Conservation (phyloP, 805 yeast species). For the Lipomyces orientalis region DNA sequence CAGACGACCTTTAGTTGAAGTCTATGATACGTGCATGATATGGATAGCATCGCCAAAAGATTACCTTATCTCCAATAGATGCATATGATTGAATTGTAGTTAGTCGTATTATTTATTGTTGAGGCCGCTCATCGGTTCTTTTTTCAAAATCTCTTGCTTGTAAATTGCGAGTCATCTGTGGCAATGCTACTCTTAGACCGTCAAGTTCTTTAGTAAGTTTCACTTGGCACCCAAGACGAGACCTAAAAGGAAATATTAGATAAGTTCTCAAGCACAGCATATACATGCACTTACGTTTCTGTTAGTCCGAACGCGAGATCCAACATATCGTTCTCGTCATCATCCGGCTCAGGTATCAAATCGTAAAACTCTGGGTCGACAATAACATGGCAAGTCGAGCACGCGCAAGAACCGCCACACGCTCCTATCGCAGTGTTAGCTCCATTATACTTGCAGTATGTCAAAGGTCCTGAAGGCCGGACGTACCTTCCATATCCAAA, state of each 20-base stretch:
- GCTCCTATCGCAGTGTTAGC: slow-evolving; percentile 58
- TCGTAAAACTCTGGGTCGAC: slow-evolving; percentile 96
- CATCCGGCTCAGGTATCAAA: slow-evolving; percentile 89
- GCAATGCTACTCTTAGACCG: slow-evolving; percentile 92
- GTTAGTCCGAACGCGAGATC: slow-evolving; percentile 97
- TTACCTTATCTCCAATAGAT: background rate
- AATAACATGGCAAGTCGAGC: slow-evolving; percentile 96
- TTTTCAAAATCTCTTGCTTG: slow-evolving; percentile 74
- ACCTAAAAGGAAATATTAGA: slow-evolving; percentile 41
- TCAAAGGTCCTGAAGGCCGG: background rate
- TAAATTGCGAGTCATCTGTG: slow-evolving; percentile 95
- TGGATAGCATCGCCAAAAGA: background rate
- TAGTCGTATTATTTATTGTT: background rate
- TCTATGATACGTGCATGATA: background rate
- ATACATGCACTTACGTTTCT: slow-evolving; percentile 60
- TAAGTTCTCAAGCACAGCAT: background rate
- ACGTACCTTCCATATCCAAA: slow-evolving; percentile 84
- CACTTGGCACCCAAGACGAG: slow-evolving; percentile 94
- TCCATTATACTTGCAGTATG: background rate
- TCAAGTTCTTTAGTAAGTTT: slow-evolving; percentile 87
- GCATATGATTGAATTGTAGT: background rate
- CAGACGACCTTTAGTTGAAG: background rate
- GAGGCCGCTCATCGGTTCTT: slow-evolving; percentile 35
- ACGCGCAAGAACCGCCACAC: slow-evolving; percentile 99
- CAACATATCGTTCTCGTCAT: slow-evolving; percentile 97